Conservation (phyloP, 768 basidiomycete genomes). For the Kwoniella dendrophila region DNA sequence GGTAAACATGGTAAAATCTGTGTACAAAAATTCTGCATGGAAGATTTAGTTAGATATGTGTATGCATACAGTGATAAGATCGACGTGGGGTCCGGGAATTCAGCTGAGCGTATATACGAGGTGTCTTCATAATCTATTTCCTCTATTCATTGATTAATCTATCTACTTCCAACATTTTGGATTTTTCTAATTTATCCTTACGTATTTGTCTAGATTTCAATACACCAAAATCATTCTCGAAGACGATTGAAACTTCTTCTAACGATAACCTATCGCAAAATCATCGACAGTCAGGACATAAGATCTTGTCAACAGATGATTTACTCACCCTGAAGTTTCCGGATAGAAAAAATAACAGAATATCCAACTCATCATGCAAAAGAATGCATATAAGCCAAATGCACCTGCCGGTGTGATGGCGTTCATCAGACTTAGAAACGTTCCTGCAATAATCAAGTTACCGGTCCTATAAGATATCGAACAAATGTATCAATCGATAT, state of each 20-base stretch:
- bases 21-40: too few species aligned
- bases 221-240: conserved; percentile 68
- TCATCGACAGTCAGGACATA: background rate
- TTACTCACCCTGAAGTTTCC: conserved; percentile 67
- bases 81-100: too few species aligned
- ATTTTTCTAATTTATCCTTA: conserved; percentile 7
- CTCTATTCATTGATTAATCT: conserved; percentile 1
- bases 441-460: conserved; percentile 75
- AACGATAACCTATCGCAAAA: conserved; percentile 36
- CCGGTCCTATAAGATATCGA: conserved; percentile 50
- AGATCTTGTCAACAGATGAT: background rate
- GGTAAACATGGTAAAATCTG: too few species aligned
- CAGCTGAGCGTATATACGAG: too few species aligned
- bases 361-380: conserved; percentile 70
- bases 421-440: conserved; percentile 77
- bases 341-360: conserved; percentile 75
- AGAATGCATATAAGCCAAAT: conserved; percentile 74
- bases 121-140: too few species aligned
- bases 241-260: conserved; percentile 58
- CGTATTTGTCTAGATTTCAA: conserved; percentile 52
- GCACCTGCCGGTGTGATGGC: conserved; percentile 73
- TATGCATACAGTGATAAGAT: background rate
- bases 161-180: background rate
- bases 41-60: background rate
- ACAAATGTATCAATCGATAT: background rate